Base-by-base conservation (phyloP, 2,329 filamentous ascomycete species). In the Talaromyces sp. region DNA sequence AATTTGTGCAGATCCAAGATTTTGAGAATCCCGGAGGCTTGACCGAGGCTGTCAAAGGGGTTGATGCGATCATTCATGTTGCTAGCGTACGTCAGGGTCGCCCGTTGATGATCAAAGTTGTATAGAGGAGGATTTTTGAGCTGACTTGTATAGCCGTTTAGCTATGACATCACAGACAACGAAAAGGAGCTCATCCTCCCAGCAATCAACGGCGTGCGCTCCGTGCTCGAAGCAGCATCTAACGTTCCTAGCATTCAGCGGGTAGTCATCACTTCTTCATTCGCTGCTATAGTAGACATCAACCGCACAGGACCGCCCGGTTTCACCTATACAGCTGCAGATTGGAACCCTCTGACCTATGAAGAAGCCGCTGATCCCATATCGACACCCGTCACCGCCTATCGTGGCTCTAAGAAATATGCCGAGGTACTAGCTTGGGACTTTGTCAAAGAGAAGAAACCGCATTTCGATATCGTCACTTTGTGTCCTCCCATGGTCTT, bases 401-500 rank as follows among this genome's bases (percentile, higher is more conserved):
- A 67, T 31, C 66, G 67, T 13, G 66, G 65, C 1, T 56, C 54
- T 14, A 66, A 66, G 11, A 66, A 66, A 35, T 66, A 57, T 57
- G 68, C 68, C 7, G 69, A 70, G 56, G 50, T 64, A 1, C 64
- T 64, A 11, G 74, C 74, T 2, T 76, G 73, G 74, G 69, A 74
- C 1, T 76, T 79, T 49, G 66, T 80, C 11, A 66, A 75, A 35
- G 70, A 74, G 22, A 66, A 75, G 8, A 76, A 75, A n/a, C 56
- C 49, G 13, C 31, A 61, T 61, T 81, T 80, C 60, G 79, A 82
- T 60, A 67, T 83, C n/a, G 79, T 81, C 5, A 78, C 81, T 0
- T 70, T 83, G 10, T 82, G 80, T 57, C 81, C 81, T 5, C 79
- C 81, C 0, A 79, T 82, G 75, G 78, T 79, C 0, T 82, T 82